These are phyloP conservation scores for Fragaria iinumae DNA, from an alignment of 306 rosid genomes.

Conservation along the genomic window DNA sequence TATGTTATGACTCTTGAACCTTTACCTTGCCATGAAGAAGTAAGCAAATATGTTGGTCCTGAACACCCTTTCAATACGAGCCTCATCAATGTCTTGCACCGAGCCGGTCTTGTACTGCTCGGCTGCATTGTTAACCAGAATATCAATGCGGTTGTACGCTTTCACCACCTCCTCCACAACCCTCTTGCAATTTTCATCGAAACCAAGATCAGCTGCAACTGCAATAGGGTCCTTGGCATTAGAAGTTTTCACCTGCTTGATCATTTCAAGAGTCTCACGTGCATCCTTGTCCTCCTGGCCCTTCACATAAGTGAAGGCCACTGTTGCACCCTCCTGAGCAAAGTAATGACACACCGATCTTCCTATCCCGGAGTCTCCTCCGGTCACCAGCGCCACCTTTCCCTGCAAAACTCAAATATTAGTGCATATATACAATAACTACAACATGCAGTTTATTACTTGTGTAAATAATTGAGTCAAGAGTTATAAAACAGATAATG, in stretches of 20 bases:
- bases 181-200: conserved; percentile 61
- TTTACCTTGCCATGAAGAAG: conserved; percentile 59
- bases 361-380: conserved; percentile 88
- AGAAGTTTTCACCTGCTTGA: conserved; percentile 44
- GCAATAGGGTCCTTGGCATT: conserved; percentile 69
- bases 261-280: conserved; percentile 46
- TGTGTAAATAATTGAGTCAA: too few relatives aligned
- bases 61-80: conserved; percentile 66
- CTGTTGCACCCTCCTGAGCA: conserved; percentile 75
- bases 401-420: conserved; percentile 42
- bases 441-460: not conserved
- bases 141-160: conserved; percentile 57
- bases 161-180: conserved; percentile 55
- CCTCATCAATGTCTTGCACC: conserved; percentile 67
- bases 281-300: conserved; percentile 72
- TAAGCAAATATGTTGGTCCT: conserved; percentile 70
- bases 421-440: not conserved
- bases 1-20: not conserved
- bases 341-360: conserved; percentile 62
- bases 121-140: conserved; percentile 74
- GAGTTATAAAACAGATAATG: too few relatives aligned
- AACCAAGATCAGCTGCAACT: conserved; percentile 66
- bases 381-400: conserved; percentile 68
- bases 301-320: conserved; percentile 75
- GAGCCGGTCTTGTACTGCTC: conserved; percentile 53